phyloP scores from a whole-genome alignment of 108 stramenopile species.

The Mediolabrus comicus region DNA sequence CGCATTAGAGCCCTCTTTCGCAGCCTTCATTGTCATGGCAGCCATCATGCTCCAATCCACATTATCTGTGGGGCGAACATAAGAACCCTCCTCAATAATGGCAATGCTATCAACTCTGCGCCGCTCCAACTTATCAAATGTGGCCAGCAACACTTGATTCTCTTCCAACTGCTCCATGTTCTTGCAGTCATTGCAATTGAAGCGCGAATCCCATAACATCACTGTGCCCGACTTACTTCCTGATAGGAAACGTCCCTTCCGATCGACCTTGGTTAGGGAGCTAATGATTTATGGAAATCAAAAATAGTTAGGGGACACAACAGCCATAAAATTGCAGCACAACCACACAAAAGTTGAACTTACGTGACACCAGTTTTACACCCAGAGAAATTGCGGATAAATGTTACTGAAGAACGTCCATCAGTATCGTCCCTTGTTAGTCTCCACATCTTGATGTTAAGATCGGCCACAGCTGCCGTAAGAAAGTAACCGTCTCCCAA shows the following conservation, averaged over 20 bases:
- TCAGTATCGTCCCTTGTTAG: background rate
- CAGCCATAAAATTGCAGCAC: too few species aligned
- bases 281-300: too few species aligned
- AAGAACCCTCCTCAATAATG: slow-evolving; percentile 24
- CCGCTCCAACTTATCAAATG: slow-evolving; percentile 28
- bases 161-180: background rate
- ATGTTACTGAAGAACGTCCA: background rate
- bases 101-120: slow-evolving; percentile 18
- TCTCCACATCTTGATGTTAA: slow-evolving; percentile 43
- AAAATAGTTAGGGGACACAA: too few species aligned
- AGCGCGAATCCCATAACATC: slow-evolving; percentile 38
- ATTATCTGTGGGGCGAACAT: slow-evolving; percentile 33
- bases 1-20: slow-evolving; percentile 11
- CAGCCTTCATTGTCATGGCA: slow-evolving; percentile 16
- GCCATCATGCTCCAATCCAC: slow-evolving; percentile 27
- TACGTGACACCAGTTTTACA: slow-evolving; percentile 24
- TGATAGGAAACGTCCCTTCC: slow-evolving; percentile 35
- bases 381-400: slow-evolving; percentile 28
- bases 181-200: slow-evolving; percentile 24
- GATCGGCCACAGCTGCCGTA: slow-evolving; percentile 34
- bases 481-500: slow-evolving; percentile 33
- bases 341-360: too few species aligned
- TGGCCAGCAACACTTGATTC: slow-evolving; percentile 16
- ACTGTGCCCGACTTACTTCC: slow-evolving; percentile 28
- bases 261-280: slow-evolving; percentile 20